Base-by-base conservation (phyloP, 768 basidiomycete genomes). In the Lyophyllum decastes region DNA sequence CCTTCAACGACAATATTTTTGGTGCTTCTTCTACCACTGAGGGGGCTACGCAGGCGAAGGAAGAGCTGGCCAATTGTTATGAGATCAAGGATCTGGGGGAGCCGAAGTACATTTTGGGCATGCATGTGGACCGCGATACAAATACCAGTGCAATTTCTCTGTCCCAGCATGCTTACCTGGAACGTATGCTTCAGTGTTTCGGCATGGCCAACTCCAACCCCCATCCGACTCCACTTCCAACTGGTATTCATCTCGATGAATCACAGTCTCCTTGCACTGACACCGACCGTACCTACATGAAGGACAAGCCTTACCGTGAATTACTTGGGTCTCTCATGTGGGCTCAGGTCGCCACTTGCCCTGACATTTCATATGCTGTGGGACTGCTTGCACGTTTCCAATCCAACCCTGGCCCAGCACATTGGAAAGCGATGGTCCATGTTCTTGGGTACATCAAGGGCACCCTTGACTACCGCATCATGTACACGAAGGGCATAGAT, bases 371-470 rank as follows among this genome's bases (percentile, higher is more conserved):
- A 1, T 69, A 54, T 51, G 60, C 69, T 11, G 57, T 68, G 7
- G 55, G 59, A 2, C 30, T 61, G 0, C 61, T 73, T 0, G 57
- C 68, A 0, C 61, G 64, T 0, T 71, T 66, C 58, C 54, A 61
- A 19, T 40, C 40, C 7, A 68, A 72, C 48, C 73, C 73, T 9
- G 68, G 70, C 0, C 49, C 59, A 0, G 59, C 54, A 0, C 78
- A 80, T 55, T 77, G 75, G 75, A 64, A 70, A 2, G 75, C 75
- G 0, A 63, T 74, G n/a, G 66, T 73, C 26, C 74, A 73, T 53
- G 41, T 77, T 22, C 61, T 76, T 14, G 57, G 64, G 0, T 77
- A 78, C 56, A 49, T 79, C 43, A 73, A 73, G 43, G 72, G 73
- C 8, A 73, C 74, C 0, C 45, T 63, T 1, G 54, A 69, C 54